These are phyloP conservation scores for Cardamine chenopodiifolia DNA, from an alignment of 345 rosid genomes.

Conservation along the genomic window DNA sequence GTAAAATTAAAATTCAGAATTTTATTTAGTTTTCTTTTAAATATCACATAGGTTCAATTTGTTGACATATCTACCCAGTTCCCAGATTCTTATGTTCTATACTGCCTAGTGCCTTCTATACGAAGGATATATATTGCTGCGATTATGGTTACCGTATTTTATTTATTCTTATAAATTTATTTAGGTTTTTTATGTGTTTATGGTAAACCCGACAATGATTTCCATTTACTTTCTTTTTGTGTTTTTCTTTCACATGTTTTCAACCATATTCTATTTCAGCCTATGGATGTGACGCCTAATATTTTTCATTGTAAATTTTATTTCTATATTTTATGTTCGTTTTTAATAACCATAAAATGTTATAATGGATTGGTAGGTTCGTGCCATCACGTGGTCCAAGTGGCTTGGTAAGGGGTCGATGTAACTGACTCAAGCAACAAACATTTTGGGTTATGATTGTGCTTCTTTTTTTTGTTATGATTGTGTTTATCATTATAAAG, in stretches of 20 bases:
- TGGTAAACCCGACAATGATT: too few species aligned
- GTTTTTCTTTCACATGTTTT: not conserved
- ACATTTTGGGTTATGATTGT: constrained; percentile 3
- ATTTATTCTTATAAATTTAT: too few species aligned
- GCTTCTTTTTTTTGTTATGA: too few species aligned
- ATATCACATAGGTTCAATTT: too few species aligned
- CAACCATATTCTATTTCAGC: not conserved
- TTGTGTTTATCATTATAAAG: not conserved
- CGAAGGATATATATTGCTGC: too few species aligned
- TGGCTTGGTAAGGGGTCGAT: constrained; percentile 32
- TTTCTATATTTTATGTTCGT: not conserved
- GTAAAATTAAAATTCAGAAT: too few species aligned
- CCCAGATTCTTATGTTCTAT: too few species aligned
- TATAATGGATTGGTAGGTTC: constrained; percentile 15
- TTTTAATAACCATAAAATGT: not conserved
- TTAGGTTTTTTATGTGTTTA: too few species aligned
- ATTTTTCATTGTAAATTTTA: not conserved
- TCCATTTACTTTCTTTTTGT: not conserved
- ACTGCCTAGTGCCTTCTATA: too few species aligned
- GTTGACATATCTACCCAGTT: too few species aligned
- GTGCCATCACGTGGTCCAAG: constrained; percentile 33
- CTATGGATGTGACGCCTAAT: not conserved
- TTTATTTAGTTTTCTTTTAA: too few species aligned
- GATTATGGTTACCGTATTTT: too few species aligned
- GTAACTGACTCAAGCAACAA: constrained; percentile 39